Base-by-base conservation (phyloP, 257 asterid genomes). In the Orobanche coerulescens region DNA sequence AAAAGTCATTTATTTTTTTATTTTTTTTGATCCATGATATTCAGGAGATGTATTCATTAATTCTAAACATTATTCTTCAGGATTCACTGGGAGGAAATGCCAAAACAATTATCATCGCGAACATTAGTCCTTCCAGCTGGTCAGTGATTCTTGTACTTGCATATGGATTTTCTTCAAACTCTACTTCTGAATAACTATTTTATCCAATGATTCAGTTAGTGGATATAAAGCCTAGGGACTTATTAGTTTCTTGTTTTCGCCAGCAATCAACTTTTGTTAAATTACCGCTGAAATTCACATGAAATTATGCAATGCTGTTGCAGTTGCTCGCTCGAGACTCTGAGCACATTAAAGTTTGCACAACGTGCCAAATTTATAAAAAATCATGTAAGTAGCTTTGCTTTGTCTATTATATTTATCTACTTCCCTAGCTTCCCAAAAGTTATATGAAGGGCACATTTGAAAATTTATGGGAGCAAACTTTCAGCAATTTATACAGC, bases 81-180 rank as follows among this genome's bases (percentile, higher is more conserved):
- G 99, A 93, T 48, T 93, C 99, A 6, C 71, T 93, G 48, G 99
- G 99, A 53, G 99, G 99, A 75, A 93, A 93, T 80, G 95, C 97
- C 65, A 93, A 93, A 77, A 93, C 99, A 77, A 78, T 74, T 61
- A 93, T 93, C 64, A 86, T 93, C 22, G 99, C 99, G 44, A 93
- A 93, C 69, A 82, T 93, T 42, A 93, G 95, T 71, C 98, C 98
- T 30, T 84, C 98, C 63, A 79, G 54, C 74, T 40, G 94, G 97
- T 89, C 30, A 67, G 82, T 71, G 26, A 28, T 60, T 44, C 65
- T 33, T 70, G 25, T 40, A 24, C 15, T 44, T 22, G 3, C 33
- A 28, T 11, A n/a, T 55, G 9, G n/a, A 23, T 39, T 16, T 50
- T 60, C 58, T 69, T 66, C 51, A 22, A 28, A 0, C 20, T 10